phyloP scores from a whole-genome alignment of 202 grass and related monocot species.

The Saccharum hybrid region DNA sequence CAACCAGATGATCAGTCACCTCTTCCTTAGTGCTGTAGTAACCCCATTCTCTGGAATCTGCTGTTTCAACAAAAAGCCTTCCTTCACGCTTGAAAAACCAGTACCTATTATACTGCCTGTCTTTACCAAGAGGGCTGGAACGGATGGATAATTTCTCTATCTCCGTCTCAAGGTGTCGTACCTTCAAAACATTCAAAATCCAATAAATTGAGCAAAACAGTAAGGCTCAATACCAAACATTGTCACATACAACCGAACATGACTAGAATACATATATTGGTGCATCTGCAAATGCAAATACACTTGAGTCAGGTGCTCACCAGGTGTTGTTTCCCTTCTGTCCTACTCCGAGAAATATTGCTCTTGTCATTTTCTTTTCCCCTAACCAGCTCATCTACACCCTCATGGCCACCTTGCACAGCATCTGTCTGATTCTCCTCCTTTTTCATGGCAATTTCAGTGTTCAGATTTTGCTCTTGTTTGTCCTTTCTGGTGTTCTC shows the following conservation, averaged over 20 bases:
- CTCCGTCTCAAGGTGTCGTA: slow-evolving; percentile 59
- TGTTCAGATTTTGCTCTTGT: slow-evolving; percentile 51
- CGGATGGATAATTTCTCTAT: slow-evolving; percentile 82
- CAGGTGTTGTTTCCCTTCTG: slow-evolving; percentile 50
- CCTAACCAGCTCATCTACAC: slow-evolving; percentile 25
- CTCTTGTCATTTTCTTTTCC: slow-evolving; percentile 38
- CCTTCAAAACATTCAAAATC: slow-evolving; percentile 41
- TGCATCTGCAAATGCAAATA: slow-evolving; percentile 23
- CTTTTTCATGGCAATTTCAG: slow-evolving; percentile 19
- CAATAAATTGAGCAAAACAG: slow-evolving; percentile 27
- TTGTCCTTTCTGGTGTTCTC: slow-evolving; percentile 65
- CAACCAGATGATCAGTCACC: slow-evolving; percentile 49
- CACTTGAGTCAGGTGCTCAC: slow-evolving; percentile 8
- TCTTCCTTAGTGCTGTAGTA: slow-evolving; percentile 87
- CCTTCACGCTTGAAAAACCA: slow-evolving; percentile 79
- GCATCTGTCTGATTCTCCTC: slow-evolving; percentile 24
- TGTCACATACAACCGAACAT: slow-evolving; percentile 1
- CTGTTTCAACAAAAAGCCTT: slow-evolving; percentile 84
- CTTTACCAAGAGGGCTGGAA: slow-evolving; percentile 81
- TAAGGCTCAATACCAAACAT: not conserved
- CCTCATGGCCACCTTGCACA: slow-evolving; percentile 46
- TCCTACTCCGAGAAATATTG: slow-evolving; percentile 39
- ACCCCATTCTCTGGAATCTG: slow-evolving; percentile 74
- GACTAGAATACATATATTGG: slow-evolving; percentile 6
- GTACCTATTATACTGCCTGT: slow-evolving; percentile 70